Evolutionary conservation across 1,284 basidiomycete species (phyloP).

Genomic region (Agroathelia rolfsii): DNA sequence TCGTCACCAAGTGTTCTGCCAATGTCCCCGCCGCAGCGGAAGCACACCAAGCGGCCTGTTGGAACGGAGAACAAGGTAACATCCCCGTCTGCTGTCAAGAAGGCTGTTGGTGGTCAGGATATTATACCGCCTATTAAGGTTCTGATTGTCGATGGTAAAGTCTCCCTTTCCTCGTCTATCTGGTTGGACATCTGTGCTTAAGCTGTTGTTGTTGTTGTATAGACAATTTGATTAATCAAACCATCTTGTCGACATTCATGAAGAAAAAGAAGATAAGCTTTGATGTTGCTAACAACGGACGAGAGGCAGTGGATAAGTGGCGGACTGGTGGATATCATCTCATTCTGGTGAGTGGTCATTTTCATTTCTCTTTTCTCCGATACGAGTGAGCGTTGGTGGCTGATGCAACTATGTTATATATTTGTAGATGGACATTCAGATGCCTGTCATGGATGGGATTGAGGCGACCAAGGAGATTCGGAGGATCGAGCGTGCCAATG

Average conservation of each 20-base stretch:
- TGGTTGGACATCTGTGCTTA: slow-evolving; percentile 7
- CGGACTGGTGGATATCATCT: slow-evolving; percentile 88
- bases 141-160: slow-evolving; percentile 87
- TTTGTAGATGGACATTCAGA: slow-evolving; percentile 95
- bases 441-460: slow-evolving; percentile 98
- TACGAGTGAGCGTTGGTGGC: not conserved
- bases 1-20: too few relatives aligned
- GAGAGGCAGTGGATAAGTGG: slow-evolving; percentile 97
- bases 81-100: too few relatives aligned
- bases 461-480: slow-evolving; percentile 96
- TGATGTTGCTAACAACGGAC: slow-evolving; percentile 90
- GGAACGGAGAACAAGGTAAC: too few relatives aligned
- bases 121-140: slow-evolving; percentile 93
- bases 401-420: slow-evolving; percentile 7
- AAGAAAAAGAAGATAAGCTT: slow-evolving; percentile 93
- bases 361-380: slow-evolving; percentile 6
- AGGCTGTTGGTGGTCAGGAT: slow-evolving; percentile 18
- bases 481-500: slow-evolving; percentile 65
- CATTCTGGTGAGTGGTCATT: slow-evolving; percentile 63
- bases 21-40: too few relatives aligned
- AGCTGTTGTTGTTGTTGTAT: slow-evolving; percentile 10
- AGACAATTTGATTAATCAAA: slow-evolving; percentile 99
- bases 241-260: slow-evolving; percentile 94
- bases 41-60: too few relatives aligned
- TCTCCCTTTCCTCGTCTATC: slow-evolving; percentile 7